Evolutionary conservation across 768 basidiomycete genomes (phyloP).

Genomic region (Ramaria rubella): DNA sequence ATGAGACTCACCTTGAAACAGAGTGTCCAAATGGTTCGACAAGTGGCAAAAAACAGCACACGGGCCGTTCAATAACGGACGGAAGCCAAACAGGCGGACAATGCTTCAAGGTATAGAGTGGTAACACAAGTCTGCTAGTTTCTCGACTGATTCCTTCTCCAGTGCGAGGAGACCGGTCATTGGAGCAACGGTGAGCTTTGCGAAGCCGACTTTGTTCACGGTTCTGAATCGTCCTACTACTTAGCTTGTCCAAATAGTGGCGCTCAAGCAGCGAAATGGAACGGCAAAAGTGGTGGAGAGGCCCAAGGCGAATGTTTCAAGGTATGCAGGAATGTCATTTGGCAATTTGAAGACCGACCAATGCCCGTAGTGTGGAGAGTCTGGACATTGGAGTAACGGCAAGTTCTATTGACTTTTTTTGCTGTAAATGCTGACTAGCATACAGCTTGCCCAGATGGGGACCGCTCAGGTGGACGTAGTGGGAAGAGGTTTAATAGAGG

Average conservation of each 20-base stretch:
- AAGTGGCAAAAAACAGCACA: background rate
- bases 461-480: background rate
- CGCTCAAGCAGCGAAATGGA: background rate
- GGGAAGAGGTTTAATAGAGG: background rate
- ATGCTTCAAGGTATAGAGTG: slow-evolving; percentile 10
- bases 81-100: slow-evolving; percentile 4
- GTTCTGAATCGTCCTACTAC: background rate
- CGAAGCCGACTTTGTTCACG: slow-evolving; percentile 2
- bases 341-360: background rate
- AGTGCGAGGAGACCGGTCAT: slow-evolving; percentile 9
- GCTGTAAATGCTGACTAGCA: background rate
- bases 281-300: background rate
- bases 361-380: slow-evolving; percentile 39
- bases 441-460: slow-evolving; percentile 10
- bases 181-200: slow-evolving; percentile 10
- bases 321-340: background rate
- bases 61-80: background rate
- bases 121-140: background rate
- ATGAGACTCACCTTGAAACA: background rate
- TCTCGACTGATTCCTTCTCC: slow-evolving; percentile 6
- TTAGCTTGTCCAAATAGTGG: slow-evolving; percentile 11
- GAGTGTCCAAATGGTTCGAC: slow-evolving; percentile 5
- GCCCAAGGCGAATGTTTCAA: slow-evolving; percentile 2
- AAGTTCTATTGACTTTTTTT: slow-evolving; percentile 13
- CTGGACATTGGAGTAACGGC: slow-evolving; percentile 60